Evolutionary conservation across 1,284 basidiomycete genomes (phyloP).

Genomic region (Austropuccinia psidii): DNA sequence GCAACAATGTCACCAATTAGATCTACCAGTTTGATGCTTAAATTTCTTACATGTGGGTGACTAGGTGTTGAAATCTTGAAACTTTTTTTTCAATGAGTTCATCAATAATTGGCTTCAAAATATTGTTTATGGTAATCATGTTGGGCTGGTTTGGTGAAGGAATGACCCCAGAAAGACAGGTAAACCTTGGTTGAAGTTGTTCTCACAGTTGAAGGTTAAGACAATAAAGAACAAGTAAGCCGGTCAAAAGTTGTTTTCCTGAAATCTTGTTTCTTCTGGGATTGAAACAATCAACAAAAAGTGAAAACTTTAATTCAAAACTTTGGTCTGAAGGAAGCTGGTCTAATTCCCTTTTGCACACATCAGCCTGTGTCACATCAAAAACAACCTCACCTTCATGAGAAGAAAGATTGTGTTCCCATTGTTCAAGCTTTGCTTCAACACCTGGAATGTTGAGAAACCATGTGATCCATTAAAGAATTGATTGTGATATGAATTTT

Average conservation of each 20-base stretch:
- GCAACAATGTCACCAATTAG: conserved; percentile 11
- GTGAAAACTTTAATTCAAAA: background rate
- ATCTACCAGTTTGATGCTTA: background rate
- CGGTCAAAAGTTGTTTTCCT: background rate
- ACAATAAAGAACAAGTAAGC: background rate
- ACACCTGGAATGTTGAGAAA: too few species aligned
- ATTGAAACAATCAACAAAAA: conserved; percentile 15
- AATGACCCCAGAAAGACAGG: background rate
- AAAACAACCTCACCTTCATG: too few species aligned
- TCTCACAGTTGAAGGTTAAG: background rate
- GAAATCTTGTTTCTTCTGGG: background rate
- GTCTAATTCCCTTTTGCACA: too few species aligned
- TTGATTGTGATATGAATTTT: too few species aligned
- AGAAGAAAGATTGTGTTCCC: too few species aligned
- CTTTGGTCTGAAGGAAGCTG: too few species aligned
- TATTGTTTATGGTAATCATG: background rate
- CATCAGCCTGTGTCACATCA: too few species aligned
- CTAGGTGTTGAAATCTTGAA: background rate
- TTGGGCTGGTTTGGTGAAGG: background rate
- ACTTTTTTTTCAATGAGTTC: background rate
- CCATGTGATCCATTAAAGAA: too few species aligned
- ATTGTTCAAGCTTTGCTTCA: too few species aligned
- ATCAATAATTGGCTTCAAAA: background rate
- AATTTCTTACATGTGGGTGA: background rate
- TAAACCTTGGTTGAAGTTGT: background rate